Conservation (phyloP, 148 eudicot species). For the Pouteria glomerata region DNA sequence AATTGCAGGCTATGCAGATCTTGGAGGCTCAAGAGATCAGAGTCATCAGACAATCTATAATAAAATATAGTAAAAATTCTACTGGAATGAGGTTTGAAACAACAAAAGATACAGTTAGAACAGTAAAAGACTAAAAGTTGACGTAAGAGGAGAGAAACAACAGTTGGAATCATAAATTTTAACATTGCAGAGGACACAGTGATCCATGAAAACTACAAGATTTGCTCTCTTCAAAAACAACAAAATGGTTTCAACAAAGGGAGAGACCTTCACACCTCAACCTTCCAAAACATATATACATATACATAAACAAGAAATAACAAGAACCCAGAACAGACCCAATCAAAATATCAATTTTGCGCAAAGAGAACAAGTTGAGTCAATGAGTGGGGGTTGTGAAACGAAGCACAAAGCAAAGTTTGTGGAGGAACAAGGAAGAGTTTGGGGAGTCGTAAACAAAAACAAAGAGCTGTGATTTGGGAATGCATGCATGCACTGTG, state of each 20-base stretch:
- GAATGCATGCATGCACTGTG: neutral
- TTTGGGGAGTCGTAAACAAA: neutral
- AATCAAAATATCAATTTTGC: too few relatives aligned
- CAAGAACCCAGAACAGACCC: too few relatives aligned
- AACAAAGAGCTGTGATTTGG: neutral
- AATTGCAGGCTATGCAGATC: neutral
- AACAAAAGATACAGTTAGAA: too few relatives aligned
- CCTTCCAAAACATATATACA: too few relatives aligned
- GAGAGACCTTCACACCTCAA: neutral
- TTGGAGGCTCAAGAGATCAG: too few relatives aligned
- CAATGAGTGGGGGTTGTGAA: neutral
- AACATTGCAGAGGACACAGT: neutral
- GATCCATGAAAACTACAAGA: neutral
- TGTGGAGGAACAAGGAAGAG: conserved; percentile 12
- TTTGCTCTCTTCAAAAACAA: neutral
- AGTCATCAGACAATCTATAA: too few relatives aligned
- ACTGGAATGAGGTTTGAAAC: neutral
- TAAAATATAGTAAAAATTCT: too few relatives aligned
- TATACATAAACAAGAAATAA: too few relatives aligned
- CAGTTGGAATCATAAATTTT: neutral
- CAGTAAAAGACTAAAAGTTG: neutral
- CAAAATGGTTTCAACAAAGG: neutral
- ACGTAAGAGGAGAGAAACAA: neutral
- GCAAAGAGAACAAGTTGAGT: too few relatives aligned
- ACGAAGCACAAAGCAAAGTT: neutral